A percentile compares a stretch with the other conserved stretches of the same genome.
Evolutionary conservation across 2,329 filamentous ascomycete genomes (phyloP).

Genomic region (Trichoderma simmonsii): DNA sequence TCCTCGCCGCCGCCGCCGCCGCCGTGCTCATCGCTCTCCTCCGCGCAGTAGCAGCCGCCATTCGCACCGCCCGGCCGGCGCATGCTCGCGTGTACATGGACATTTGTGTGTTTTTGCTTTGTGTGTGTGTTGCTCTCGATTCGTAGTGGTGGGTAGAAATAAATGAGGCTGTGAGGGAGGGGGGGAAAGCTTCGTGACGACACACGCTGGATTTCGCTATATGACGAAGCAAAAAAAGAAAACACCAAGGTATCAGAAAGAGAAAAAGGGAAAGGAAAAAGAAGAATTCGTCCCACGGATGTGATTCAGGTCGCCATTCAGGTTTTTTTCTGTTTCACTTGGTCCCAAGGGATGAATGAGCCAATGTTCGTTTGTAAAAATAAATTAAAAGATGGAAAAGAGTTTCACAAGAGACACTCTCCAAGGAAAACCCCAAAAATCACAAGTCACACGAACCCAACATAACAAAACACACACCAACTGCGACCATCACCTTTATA

Average conservation of each 20-base stretch:
- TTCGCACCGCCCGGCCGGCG: not conserved
- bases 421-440: not conserved
- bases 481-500: not conserved
- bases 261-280: not conserved
- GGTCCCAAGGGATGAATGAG: not conserved
- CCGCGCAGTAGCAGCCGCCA: not conserved
- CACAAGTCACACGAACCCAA: not conserved
- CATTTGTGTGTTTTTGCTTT: not conserved
- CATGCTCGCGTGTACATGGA: slow-evolving; percentile 1
- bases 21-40: not conserved
- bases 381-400: not conserved
- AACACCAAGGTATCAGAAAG: not conserved
- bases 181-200: not conserved
- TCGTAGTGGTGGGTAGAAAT: not conserved
- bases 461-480: not conserved
- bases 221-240: not conserved
- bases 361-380: not conserved
- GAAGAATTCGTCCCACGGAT: not conserved
- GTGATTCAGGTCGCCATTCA: not conserved
- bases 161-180: not conserved
- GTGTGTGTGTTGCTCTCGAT: not conserved
- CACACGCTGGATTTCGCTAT: not conserved
- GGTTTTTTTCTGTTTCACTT: not conserved
- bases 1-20: not conserved
- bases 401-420: not conserved